Evolutionary conservation across 768 basidiomycete species (phyloP).

Genomic region (Leccinum imitatum): DNA sequence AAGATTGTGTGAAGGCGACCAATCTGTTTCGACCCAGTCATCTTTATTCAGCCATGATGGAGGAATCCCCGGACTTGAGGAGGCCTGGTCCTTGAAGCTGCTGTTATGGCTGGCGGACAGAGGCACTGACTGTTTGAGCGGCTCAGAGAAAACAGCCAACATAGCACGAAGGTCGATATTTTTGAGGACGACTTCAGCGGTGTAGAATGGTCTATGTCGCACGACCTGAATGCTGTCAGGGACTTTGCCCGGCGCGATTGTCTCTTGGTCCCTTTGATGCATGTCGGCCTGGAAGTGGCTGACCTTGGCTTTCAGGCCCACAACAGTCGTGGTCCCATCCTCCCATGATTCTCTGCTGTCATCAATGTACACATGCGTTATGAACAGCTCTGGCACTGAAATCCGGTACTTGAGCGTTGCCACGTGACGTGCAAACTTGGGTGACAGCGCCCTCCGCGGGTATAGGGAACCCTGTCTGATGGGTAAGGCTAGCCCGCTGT

Average conservation of each 20-base stretch:
- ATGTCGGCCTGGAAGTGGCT: slow-evolving; percentile 84
- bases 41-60: slow-evolving; percentile 74
- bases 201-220: slow-evolving; percentile 82
- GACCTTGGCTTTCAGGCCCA: slow-evolving; percentile 84
- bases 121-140: slow-evolving; percentile 58
- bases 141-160: slow-evolving; percentile 74
- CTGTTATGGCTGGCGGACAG: slow-evolving; percentile 46
- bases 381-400: slow-evolving; percentile 69
- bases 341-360: slow-evolving; percentile 79
- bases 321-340: slow-evolving; percentile 72
- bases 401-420: slow-evolving; percentile 92
- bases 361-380: slow-evolving; percentile 87
- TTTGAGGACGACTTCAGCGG: slow-evolving; percentile 79
- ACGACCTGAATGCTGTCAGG: slow-evolving; percentile 58
- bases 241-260: slow-evolving; percentile 52
- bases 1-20: slow-evolving; percentile 45
- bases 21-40: slow-evolving; percentile 82
- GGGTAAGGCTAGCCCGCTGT: slow-evolving; percentile 73
- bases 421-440: slow-evolving; percentile 84
- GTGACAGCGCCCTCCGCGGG: slow-evolving; percentile 66
- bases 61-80: slow-evolving; percentile 34
- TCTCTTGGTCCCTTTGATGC: slow-evolving; percentile 90
- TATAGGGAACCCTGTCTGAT: slow-evolving; percentile 87
- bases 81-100: slow-evolving; percentile 37
- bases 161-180: slow-evolving; percentile 75